phyloP scores from a whole-genome alignment of 1,139 yeast genomes.

The Debaryomycetaceae sp. region DNA sequence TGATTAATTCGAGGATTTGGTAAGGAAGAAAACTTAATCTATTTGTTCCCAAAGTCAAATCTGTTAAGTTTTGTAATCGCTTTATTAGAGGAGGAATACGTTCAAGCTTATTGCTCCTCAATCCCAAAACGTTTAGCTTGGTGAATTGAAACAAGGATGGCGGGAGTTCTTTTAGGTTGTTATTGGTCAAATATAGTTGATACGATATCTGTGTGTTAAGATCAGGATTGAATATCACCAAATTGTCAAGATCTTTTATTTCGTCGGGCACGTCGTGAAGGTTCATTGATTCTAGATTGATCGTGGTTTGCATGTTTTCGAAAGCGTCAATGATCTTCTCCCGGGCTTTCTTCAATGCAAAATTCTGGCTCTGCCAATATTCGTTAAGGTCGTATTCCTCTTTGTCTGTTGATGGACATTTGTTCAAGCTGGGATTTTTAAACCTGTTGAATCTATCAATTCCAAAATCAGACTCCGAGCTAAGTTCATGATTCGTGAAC shows the following conservation, averaged over 20 bases:
- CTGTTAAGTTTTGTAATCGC: conserved; percentile 30
- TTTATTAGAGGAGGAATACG: conserved; percentile 35
- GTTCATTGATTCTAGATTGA: conserved; percentile 36
- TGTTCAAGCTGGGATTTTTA: conserved; percentile 23
- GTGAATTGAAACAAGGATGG: conserved; percentile 41
- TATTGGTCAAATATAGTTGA: conserved; percentile 39
- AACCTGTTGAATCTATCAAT: conserved; percentile 44
- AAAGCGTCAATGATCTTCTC: conserved; percentile 35
- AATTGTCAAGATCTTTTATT: conserved; percentile 40
- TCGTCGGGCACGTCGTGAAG: conserved; percentile 42
- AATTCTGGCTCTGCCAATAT: conserved; percentile 8
- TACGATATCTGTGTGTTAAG: conserved; percentile 21
- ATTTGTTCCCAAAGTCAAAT: conserved; percentile 40
- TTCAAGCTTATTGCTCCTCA: conserved; percentile 36
- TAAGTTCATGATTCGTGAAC: conserved; percentile 11
- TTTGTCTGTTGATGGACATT: conserved; percentile 29
- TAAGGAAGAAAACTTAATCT: conserved; percentile 32
- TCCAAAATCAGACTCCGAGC: conserved; percentile 48
- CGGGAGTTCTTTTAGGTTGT: conserved; percentile 27
- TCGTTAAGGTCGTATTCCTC: conserved; percentile 12
- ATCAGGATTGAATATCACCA: conserved; percentile 34
- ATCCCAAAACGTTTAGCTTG: conserved; percentile 39
- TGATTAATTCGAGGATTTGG: conserved; percentile 30
- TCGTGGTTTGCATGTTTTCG: conserved; percentile 34
- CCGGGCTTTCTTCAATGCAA: conserved; percentile 24